Conservation (phyloP, 192 early-diverging fungal genomes). For the Coemansia sp. region DNA sequence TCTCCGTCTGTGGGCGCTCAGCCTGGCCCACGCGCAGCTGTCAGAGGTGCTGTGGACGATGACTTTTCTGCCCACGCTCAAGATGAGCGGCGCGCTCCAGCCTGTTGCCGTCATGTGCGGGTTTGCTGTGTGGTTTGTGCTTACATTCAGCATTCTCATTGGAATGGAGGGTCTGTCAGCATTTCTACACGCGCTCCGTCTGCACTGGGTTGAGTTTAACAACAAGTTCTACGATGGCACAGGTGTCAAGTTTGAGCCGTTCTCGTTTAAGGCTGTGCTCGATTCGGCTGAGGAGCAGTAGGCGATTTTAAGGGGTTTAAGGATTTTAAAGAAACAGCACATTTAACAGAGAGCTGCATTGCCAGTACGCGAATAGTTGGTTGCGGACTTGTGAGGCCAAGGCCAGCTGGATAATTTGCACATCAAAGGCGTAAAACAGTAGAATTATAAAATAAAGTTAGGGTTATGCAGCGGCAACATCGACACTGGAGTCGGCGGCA, state of each 20-base stretch:
- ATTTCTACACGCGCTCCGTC: slow-evolving; percentile 86
- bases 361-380: neutral
- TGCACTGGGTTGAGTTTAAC: slow-evolving; percentile 98
- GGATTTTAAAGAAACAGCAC: neutral
- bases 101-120: slow-evolving; percentile 73
- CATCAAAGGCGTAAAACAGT: neutral
- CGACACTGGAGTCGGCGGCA: neutral
- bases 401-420: neutral
- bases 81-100: slow-evolving; percentile 55
- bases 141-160: slow-evolving; percentile 77
- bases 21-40: slow-evolving; percentile 95
- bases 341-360: neutral
- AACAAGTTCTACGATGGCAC: slow-evolving; percentile 94
- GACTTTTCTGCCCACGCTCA: slow-evolving; percentile 57
- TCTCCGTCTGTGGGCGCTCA: slow-evolving; percentile 97
- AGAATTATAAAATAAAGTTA: neutral
- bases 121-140: slow-evolving; percentile 83
- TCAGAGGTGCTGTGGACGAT: slow-evolving; percentile 97
- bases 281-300: slow-evolving; percentile 43
- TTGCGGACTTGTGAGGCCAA: too few species aligned
- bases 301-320: neutral
- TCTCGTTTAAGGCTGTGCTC: slow-evolving; percentile 66
- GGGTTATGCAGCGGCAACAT: neutral
- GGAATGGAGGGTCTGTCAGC: slow-evolving; percentile 87
- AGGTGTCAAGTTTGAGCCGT: slow-evolving; percentile 90